Evolutionary conservation across 441 rosid species (phyloP).

Genomic region (Aleurites moluccanus): DNA sequence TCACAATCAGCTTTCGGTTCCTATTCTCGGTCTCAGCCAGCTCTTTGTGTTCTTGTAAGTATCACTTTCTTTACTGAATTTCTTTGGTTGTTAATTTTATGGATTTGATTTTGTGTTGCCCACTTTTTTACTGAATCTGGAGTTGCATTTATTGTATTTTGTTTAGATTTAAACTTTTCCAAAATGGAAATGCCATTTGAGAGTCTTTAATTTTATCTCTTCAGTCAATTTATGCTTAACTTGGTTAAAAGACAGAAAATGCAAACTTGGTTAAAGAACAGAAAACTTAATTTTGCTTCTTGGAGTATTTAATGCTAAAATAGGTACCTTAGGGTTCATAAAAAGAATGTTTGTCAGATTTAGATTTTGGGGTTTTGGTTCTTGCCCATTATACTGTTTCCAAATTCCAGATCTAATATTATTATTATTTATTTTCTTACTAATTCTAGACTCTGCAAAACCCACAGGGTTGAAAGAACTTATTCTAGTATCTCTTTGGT

Average conservation of each 20-base stretch:
- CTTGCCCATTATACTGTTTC: background rate
- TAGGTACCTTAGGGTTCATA: background rate
- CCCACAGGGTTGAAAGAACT: background rate
- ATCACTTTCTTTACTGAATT: background rate
- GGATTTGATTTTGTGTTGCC: no score
- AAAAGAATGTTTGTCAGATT: background rate
- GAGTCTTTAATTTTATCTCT: background rate
- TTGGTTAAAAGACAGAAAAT: background rate
- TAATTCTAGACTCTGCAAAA: background rate
- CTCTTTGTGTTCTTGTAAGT: background rate
- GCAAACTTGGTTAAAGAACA: background rate
- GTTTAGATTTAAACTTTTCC: background rate
- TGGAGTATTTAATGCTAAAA: background rate
- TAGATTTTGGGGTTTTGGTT: background rate
- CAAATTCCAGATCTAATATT: constrained; percentile 3
- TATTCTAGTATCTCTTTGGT: background rate
- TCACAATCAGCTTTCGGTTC: background rate
- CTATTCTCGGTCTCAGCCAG: background rate
- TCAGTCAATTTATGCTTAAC: background rate
- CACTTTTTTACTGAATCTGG: no score
- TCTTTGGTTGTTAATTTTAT: background rate
- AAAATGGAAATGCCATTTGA: background rate
- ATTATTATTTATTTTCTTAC: background rate
- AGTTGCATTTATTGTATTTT: no score
- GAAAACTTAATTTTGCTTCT: background rate